Percentiles rank a stretch among this genome's conserved stretches.
Conservation (phyloP, 1,139 yeast genomes). For the Geotrichum candidum region DNA sequence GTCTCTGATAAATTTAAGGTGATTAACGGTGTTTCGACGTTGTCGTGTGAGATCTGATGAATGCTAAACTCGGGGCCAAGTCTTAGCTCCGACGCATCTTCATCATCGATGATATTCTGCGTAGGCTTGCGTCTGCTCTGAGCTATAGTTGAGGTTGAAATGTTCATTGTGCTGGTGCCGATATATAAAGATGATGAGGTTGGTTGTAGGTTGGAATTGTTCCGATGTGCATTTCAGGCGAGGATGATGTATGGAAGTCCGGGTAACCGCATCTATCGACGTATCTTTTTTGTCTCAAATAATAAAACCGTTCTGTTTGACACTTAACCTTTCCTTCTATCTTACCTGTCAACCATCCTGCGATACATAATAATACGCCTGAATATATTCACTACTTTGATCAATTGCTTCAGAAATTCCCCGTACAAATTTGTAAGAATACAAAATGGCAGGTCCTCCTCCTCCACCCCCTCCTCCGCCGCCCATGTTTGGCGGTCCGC, state of each 20-base stretch:
- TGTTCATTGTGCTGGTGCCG: conserved; percentile 52
- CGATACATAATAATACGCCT: background rate
- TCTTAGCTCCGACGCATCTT: conserved; percentile 79
- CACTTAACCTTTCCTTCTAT: background rate
- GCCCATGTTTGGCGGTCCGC: conserved; percentile 24
- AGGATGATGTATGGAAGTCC: background rate
- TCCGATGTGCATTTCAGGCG: background rate
- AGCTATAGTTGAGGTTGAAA: conserved; percentile 83
- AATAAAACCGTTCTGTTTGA: background rate
- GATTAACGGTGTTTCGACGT: conserved; percentile 68
- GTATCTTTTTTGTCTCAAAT: background rate
- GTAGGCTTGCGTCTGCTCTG: conserved; percentile 75
- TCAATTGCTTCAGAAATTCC: background rate
- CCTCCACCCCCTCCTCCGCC: conserved; percentile 31
- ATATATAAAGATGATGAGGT: background rate
- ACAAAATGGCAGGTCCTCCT: conserved; percentile 20
- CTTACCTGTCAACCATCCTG: background rate
- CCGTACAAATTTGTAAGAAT: background rate
- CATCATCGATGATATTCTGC: conserved; percentile 54
- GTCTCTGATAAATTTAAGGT: conserved; percentile 88
- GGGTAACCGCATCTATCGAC: background rate
- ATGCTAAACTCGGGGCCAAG: conserved; percentile 90
- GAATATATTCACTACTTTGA: background rate
- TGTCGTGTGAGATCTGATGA: conserved; percentile 73
- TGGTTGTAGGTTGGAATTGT: background rate